A percentile compares a stretch with the other conserved stretches of the same genome.
phyloP scores from a whole-genome alignment of 257 asterid genomes.

The Rehmannia glutinosa region DNA sequence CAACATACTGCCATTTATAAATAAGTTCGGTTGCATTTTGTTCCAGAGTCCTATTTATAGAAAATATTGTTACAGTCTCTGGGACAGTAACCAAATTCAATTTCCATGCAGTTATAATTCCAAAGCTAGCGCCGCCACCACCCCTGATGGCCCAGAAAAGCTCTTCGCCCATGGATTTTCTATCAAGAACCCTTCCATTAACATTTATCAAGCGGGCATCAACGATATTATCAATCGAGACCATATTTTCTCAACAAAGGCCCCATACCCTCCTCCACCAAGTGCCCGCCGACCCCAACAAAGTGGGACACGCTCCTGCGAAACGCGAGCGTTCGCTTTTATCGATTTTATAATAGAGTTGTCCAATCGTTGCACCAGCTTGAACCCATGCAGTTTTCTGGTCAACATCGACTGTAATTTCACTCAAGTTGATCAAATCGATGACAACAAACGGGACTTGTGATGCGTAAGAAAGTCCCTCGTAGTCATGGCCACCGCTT shows the following conservation, averaged over 20 bases:
- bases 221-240: conserved; percentile 25
- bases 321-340: conserved; percentile 15
- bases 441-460: too few species aligned
- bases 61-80: conserved; percentile 8
- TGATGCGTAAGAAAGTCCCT: too few species aligned
- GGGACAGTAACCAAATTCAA: conserved; percentile 31
- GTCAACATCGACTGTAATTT: conserved; percentile 3
- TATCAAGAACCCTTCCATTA: conserved; percentile 28
- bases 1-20: too few species aligned
- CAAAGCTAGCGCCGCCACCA: conserved; percentile 44
- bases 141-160: too few species aligned
- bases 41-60: too few species aligned
- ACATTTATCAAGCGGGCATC: conserved; percentile 34
- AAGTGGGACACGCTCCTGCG: too few species aligned
- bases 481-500: too few species aligned
- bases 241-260: conserved; percentile 41
- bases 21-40: neutral
- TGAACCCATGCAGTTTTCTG: conserved; percentile 9
- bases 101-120: conserved; percentile 33
- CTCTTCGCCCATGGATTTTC: conserved; percentile 40
- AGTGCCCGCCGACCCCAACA: too few species aligned
- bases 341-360: conserved; percentile 12
- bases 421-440: neutral
- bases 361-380: conserved; percentile 19
- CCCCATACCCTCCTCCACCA: too few species aligned